These are phyloP conservation scores for Raphanus raphanistrum DNA, from an alignment of 345 rosid species.

Conservation along the genomic window DNA sequence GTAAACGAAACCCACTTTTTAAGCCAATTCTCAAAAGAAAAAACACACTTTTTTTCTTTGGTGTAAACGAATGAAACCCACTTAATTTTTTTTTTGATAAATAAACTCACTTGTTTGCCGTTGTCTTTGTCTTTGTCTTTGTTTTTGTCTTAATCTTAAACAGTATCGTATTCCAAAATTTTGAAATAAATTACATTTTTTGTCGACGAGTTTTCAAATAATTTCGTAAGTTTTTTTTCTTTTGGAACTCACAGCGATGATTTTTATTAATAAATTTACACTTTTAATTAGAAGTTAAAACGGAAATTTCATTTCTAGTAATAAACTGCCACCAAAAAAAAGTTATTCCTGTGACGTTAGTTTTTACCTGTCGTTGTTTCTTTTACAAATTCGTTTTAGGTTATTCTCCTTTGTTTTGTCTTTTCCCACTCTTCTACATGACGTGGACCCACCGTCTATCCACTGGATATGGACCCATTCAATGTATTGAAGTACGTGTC, in stretches of 20 bases:
- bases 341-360: slow-evolving; percentile 7
- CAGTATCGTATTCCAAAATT: not conserved
- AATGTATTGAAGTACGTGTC: slow-evolving; percentile 5
- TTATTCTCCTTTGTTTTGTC: slow-evolving; percentile 17
- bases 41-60: no score
- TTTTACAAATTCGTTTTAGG: not conserved
- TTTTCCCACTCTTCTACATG: not conserved
- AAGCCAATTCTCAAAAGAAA: no score
- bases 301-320: not conserved
- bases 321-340: not conserved
- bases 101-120: no score
- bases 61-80: no score
- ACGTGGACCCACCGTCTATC: slow-evolving; percentile 19
- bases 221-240: not conserved
- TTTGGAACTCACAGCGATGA: not conserved
- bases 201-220: not conserved
- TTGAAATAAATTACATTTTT: not conserved
- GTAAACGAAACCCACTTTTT: slow-evolving; percentile 28
- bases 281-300: not conserved
- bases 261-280: not conserved
- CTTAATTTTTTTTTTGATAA: no score
- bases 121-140: no score
- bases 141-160: not conserved
- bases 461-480: not conserved
- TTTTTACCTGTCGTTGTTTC: not conserved